Evolutionary conservation across 176 grass and related monocot species (phyloP).

Genomic region (Ensete glaucum): DNA sequence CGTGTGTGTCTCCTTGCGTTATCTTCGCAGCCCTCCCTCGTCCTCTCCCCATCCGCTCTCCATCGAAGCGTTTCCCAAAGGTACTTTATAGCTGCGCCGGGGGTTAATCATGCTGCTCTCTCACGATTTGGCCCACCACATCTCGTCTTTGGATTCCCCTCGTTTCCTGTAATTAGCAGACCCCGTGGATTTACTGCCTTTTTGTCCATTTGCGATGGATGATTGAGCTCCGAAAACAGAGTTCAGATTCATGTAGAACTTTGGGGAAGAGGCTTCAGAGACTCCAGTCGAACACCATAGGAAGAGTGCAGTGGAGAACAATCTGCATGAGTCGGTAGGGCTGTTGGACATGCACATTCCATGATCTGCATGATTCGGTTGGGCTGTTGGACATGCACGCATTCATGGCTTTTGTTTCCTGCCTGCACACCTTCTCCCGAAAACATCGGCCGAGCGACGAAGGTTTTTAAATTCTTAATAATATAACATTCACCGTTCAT

Average conservation of each 20-base stretch:
- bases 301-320: not conserved
- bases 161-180: no score
- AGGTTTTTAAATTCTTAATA: not conserved
- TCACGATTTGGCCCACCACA: no score
- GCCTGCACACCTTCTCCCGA: not conserved
- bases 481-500: not conserved
- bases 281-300: not conserved
- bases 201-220: no score
- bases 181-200: no score
- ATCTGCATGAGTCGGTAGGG: not conserved
- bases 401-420: not conserved
- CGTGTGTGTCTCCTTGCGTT: not conserved
- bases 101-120: no score
- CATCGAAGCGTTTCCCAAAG: not conserved
- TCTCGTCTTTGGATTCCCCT: no score
- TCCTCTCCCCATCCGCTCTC: not conserved
- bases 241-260: not conserved
- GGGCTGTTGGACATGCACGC: no score
- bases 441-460: not conserved
- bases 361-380: not conserved
- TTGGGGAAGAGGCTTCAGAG: not conserved
- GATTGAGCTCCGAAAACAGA: not conserved
- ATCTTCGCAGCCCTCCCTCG: not conserved
- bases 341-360: not conserved
- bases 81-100: no score